These are phyloP conservation scores for Crucihimalaya himalaica DNA, from an alignment of 345 rosid genomes.

Conservation along the genomic window DNA sequence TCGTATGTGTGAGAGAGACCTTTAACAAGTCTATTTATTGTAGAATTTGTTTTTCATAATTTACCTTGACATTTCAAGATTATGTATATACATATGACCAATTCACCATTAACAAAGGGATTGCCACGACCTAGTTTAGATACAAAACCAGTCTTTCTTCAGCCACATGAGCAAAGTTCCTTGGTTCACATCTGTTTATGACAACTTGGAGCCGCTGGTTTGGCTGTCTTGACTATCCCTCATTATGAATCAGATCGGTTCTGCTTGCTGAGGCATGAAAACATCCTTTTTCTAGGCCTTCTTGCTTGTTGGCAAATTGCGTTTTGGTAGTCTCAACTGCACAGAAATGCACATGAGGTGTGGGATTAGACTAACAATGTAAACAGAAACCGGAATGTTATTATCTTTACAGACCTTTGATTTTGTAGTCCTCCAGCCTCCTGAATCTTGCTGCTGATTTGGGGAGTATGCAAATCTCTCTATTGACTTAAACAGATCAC, in stretches of 20 bases:
- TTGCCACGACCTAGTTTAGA: slow-evolving; percentile 5
- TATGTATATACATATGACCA: not conserved
- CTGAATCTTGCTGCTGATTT: slow-evolving; percentile 40
- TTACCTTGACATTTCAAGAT: too few relatives aligned
- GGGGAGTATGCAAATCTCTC: slow-evolving; percentile 64
- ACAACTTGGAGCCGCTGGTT: not conserved
- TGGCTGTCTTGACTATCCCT: not conserved
- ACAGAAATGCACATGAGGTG: not conserved
- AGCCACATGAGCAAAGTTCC: slow-evolving; percentile 9
- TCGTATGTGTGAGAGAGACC: not conserved
- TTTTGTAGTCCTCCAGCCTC: slow-evolving; percentile 88
- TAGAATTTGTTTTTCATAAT: not conserved
- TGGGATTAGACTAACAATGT: slow-evolving; percentile 7
- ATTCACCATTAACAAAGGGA: not conserved
- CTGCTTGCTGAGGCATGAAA: slow-evolving; percentile 8
- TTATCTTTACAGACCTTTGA: slow-evolving; percentile 52
- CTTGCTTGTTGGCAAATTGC: slow-evolving; percentile 27
- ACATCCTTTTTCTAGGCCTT: not conserved
- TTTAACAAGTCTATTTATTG: not conserved
- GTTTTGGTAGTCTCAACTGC: slow-evolving; percentile 69
- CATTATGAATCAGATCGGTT: not conserved
- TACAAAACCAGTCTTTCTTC: slow-evolving; percentile 18
- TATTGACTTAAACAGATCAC: slow-evolving; percentile 47
- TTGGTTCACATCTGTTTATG: not conserved
- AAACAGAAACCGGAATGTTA: slow-evolving; percentile 14